Base-by-base conservation (phyloP, 768 basidiomycete genomes). In the Tricholoma hemisulphureum region DNA sequence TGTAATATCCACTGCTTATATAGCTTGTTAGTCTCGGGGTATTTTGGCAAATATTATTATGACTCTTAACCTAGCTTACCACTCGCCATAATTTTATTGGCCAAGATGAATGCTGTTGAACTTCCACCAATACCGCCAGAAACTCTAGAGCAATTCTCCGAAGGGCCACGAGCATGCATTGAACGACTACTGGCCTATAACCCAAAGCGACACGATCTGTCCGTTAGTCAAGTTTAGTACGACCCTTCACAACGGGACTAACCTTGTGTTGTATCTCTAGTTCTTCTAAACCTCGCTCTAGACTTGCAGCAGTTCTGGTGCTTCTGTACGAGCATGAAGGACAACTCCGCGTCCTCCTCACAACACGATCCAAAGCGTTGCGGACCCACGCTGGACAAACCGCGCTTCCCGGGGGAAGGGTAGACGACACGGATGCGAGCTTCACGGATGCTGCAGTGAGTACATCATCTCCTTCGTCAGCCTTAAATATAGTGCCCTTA, bases 301-400 rank as follows among this genome's bases (percentile, higher is more conserved):
- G 79, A 65, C 81, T 85, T 11, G 91, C 86, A 4, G 90, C 90
- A 7, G 92, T 95, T 0, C 78, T 95, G 2, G 84, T 95, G 1
- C 76, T 93, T 10, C 73, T 96, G 1, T 95, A 85, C 60, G 89
- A 95, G 68, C 73, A 81, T n/a, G 78, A 75, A 3, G 87, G 83
- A 16, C 71, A 80, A 43, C 72, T 95, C 6, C 83, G 87, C 11
- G 92, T 95, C 4, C 75, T 95, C 20, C 75, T 96, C 54, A 96
- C 94, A 1, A 96, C 94, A 3, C 83, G 94, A 9, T 91, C 93
- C 5, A 93, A 89, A 69, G 67, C 74, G 2, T 77, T 93, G 10
- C 76, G 89, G 26, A 83, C 87, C 0, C 90, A 93, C 70, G 85
- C 90, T 3, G 91, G 89, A 16, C 86, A 93, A 67, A 91, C 90